Percentiles rank a stretch among this genome's conserved stretches.
Conservation (phyloP, 139 green algal species). For the Chlorella sp. region DNA sequence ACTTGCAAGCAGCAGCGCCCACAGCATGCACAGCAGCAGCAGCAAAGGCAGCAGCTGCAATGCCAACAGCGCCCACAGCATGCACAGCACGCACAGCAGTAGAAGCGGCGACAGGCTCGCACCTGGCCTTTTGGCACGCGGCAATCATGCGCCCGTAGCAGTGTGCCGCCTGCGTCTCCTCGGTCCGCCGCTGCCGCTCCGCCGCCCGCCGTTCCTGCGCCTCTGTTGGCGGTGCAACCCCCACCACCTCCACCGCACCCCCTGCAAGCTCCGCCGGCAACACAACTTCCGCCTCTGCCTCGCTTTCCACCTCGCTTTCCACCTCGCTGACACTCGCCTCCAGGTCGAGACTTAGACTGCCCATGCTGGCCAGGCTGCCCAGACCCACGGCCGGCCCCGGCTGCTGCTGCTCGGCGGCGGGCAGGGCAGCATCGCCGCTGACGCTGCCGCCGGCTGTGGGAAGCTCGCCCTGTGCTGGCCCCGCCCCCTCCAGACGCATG, state of each 20-base stretch:
- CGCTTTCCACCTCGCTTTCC: not conserved
- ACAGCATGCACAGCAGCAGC: no score
- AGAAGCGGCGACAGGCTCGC: no score
- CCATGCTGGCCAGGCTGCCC: not conserved
- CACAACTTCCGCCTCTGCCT: not conserved
- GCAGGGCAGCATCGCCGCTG: not conserved
- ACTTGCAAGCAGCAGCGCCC: no score
- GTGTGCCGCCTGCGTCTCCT: not conserved
- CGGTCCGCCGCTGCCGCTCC: not conserved
- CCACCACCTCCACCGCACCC: not conserved
- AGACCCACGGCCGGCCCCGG: not conserved
- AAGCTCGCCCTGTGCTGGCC: not conserved
- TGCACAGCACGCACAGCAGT: not conserved
- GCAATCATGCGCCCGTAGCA: constrained; percentile 35
- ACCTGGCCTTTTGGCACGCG: constrained; percentile 36
- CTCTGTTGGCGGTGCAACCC: not conserved
- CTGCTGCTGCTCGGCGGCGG: no score
- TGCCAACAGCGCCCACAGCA: not conserved
- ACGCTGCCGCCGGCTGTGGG: not conserved
- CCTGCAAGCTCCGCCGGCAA: not conserved
- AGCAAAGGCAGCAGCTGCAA: no score
- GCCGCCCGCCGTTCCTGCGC: not conserved
- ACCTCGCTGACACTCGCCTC: not conserved
- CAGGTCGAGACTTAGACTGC: not conserved
- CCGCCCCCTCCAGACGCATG: not conserved